Evolutionary conservation across 306 rosid genomes (phyloP).

Genomic region (Citrullus colocynthis): DNA sequence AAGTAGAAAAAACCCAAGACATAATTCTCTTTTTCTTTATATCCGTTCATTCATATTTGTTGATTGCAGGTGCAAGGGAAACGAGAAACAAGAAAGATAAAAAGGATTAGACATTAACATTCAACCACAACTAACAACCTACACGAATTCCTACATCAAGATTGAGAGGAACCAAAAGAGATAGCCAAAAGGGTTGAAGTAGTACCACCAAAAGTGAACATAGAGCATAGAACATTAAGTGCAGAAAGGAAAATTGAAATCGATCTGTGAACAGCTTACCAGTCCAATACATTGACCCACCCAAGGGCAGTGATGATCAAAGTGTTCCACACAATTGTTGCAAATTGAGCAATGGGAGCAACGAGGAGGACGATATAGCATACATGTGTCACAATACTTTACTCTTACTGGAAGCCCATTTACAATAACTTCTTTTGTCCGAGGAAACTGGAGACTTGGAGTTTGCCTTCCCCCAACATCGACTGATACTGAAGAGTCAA

Average conservation of each 20-base stretch:
- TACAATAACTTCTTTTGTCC: slow-evolving; percentile 62
- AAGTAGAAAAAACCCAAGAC: slow-evolving; percentile 18
- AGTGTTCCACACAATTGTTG: slow-evolving; percentile 93
- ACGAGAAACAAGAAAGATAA: not conserved
- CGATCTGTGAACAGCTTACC: slow-evolving; percentile 31
- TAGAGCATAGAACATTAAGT: not conserved
- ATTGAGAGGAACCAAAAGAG: not conserved
- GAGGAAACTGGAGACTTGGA: slow-evolving; percentile 65
- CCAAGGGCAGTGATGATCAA: slow-evolving; percentile 99
- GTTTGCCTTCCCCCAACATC: slow-evolving; percentile 72
- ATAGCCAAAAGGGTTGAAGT: not conserved
- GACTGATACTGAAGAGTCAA: slow-evolving; percentile 39
- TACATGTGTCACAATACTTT: slow-evolving; percentile 91
- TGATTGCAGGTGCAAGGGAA: not conserved
- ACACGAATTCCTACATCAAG: not conserved
- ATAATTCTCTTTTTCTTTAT: not conserved
- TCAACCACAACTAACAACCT: not conserved
- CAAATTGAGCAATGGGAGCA: slow-evolving; percentile 97
- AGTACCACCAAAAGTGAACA: not conserved
- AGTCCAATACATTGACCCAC: slow-evolving; percentile 97
- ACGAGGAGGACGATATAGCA: slow-evolving; percentile 93
- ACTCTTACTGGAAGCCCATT: slow-evolving; percentile 60
- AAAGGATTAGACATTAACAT: not conserved
- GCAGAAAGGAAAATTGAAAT: not conserved
- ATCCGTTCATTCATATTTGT: not conserved